These are phyloP conservation scores for Graphiopsis chlorocephala DNA, from an alignment of 2,329 filamentous ascomycete species.

Conservation along the genomic window DNA sequence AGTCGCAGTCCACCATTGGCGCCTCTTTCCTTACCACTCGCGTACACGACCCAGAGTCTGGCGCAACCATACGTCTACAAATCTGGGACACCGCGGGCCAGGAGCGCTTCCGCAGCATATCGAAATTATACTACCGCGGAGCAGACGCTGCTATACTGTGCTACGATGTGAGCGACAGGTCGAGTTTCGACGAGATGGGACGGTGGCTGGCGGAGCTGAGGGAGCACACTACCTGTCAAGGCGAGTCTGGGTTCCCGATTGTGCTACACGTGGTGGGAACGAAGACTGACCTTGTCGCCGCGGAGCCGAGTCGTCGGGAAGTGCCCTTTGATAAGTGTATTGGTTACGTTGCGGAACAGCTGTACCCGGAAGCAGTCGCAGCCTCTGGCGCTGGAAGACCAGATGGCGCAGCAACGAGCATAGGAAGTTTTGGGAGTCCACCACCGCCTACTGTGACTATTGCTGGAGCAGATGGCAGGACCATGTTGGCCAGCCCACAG, in stretches of 20 bases:
- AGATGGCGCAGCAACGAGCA: constrained; percentile 9
- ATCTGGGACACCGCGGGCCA: constrained; percentile 98
- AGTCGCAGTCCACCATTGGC: constrained; percentile 49
- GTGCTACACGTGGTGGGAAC: constrained; percentile 94
- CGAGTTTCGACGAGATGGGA: constrained; percentile 88
- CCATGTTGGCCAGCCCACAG: constrained; percentile 32
- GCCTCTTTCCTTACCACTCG: constrained; percentile 63
- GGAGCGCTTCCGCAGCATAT: constrained; percentile 92
- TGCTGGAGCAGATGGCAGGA: constrained; percentile 2
- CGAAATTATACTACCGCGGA: constrained; percentile 91
- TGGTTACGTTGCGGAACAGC: constrained; percentile 88
- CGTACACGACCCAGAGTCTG: constrained; percentile 72
- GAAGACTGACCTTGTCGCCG: constrained; percentile 84
- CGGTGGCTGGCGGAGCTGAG: constrained; percentile 84
- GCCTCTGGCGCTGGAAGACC: constrained; percentile 16
- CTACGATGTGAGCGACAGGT: constrained; percentile 86
- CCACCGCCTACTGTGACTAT: constrained; percentile 3
- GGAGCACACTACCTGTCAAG: constrained; percentile 38
- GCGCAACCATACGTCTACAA: constrained; percentile 84
- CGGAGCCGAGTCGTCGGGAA: constrained; percentile 73
- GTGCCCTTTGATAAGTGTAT: constrained; percentile 96
- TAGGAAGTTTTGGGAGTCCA: constrained; percentile 6
- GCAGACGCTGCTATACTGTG: constrained; percentile 91
- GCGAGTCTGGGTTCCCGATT: constrained; percentile 56
- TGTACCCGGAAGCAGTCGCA: constrained; percentile 61